Base-by-base conservation (phyloP, 2,329 filamentous ascomycete species). In the Apiospora sp. region DNA sequence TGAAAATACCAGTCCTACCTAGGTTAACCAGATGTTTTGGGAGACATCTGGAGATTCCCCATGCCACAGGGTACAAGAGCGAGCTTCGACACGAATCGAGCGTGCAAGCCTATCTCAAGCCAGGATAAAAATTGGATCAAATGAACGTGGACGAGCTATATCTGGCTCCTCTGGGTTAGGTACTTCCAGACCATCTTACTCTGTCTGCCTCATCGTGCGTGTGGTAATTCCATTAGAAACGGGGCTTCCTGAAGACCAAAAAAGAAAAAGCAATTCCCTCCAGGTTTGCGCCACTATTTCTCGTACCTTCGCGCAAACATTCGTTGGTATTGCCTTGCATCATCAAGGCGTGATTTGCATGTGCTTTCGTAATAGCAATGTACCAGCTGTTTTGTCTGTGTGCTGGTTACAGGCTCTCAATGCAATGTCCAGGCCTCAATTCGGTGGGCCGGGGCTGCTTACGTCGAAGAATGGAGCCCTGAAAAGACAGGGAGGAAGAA, bases 321-420 rank as follows among this genome's bases (percentile, higher is more conserved):
- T n/a, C 54, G 58, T 64, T 41, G 58, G 58, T 64, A 4, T n/a
- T n/a, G 54, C 58, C 58, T 64, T 64, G 34, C 58, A 64, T 64
- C 58, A 64, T 64, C 8, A 41, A 48, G 44, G 48, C 48, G 44
- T 69, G 67, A 69, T 69, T 69, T 69, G 67, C 67, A 69, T 69
- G 67, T 69, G 67, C 67, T 69, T 69, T 41, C n/a, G 67, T 49
- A 64, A 64, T 41, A 19, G 58, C 10, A 37, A 37, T 64, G 58
- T 64, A 41, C 51, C 51, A 34, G 10, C 51, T 58, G 27, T 58
- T 64, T 51, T 41, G 34, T 41, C 58, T 64, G 58, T 61, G 54
- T 64, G 58, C 58, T 64, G 30, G 54, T 61, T 37, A 61, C 54
- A n/a, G 54, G 54, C 22, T 41, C 34, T 64, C 58, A 41, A 64